Evolutionary conservation across 345 rosid genomes (phyloP).

Genomic region (Gossypium turneri): DNA sequence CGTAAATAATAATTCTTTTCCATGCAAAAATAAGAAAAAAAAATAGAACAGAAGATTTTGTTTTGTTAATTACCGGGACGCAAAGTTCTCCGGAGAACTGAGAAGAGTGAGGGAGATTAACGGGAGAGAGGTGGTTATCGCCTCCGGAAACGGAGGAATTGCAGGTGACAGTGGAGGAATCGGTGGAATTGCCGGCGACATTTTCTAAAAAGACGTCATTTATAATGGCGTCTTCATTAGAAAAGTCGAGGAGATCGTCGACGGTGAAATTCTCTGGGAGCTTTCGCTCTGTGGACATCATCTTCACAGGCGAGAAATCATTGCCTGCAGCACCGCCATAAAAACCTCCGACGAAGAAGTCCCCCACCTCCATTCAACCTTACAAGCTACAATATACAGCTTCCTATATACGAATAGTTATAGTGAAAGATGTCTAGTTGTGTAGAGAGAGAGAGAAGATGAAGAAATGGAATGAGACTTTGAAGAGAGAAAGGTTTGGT

Average conservation of each 20-base stretch:
- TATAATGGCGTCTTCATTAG: conserved; percentile 46
- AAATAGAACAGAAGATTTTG: not conserved
- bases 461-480: not conserved
- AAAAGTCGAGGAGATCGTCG: conserved; percentile 67
- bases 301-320: conserved; percentile 39
- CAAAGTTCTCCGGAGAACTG: conserved; percentile 56
- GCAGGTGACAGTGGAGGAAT: conserved; percentile 44
- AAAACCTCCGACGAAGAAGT: conserved; percentile 32
- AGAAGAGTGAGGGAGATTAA: conserved; percentile 29
- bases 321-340: conserved; percentile 18
- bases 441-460: conserved; percentile 16
- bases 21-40: not conserved
- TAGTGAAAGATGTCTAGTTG: not conserved
- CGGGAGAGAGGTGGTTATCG: conserved; percentile 21
- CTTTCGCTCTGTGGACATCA: conserved; percentile 29
- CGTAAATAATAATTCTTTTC: not conserved
- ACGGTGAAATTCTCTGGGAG: conserved; percentile 42
- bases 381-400: not conserved
- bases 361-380: conserved; percentile 41
- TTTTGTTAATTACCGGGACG: conserved; percentile 49
- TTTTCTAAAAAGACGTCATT: conserved; percentile 37
- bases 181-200: conserved; percentile 34
- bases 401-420: not conserved
- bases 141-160: conserved; percentile 47
- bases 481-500: not conserved